Evolutionary conservation across 257 asterid species (phyloP), one percentile per base, ranked within the genome.

Genomic region (Orobanche coerulescens): DNA sequence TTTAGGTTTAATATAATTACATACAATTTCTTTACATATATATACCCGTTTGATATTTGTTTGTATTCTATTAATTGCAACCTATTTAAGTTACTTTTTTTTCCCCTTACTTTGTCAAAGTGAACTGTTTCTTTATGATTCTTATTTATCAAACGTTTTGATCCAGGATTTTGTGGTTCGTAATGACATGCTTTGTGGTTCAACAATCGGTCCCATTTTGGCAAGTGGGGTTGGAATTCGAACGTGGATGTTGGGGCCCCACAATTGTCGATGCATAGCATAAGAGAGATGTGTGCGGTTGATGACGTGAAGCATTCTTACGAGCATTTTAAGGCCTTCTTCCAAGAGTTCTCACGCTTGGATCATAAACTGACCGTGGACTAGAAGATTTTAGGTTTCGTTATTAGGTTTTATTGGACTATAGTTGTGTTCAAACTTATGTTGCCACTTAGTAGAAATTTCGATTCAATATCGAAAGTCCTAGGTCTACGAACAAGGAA

Each of bases 211-310:
- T 5, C 98, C 98, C 11, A 93, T 93, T 50, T 70, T 84, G 85
- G 95, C 98, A 0, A 93, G 97, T 6, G 96, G 98, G 22, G 83
- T 83, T 16, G 98, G 97, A 39, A 81, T 93, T 23, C 83, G 95
- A 22, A 89, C 97, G 94, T 93, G 24, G 98, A 93, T 30, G 83
- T 92, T 0, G 98, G 98, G 59, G 94, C 84, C 16, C 95, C 97
- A 6, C 98, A 86, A 61, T 70, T 90, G 54, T 93, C 99, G 1
- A 89, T 93, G 99, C 99, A 93, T 61, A 89, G 99, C 80, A 86
- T 93, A 13, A 75, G 99, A 75, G 97, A 93, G 62, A 89, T 93
- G 97, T 89, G 97, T 36, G 96, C 86, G 0, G 92, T 86, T 28
- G 99, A 89, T 62, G 99, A 93, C 19, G 94, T 92, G 64, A 76